Percentiles rank a stretch among this genome's conserved stretches.
phyloP scores from a whole-genome alignment of 768 basidiomycete species.

The Amanita pseudoporphyria region DNA sequence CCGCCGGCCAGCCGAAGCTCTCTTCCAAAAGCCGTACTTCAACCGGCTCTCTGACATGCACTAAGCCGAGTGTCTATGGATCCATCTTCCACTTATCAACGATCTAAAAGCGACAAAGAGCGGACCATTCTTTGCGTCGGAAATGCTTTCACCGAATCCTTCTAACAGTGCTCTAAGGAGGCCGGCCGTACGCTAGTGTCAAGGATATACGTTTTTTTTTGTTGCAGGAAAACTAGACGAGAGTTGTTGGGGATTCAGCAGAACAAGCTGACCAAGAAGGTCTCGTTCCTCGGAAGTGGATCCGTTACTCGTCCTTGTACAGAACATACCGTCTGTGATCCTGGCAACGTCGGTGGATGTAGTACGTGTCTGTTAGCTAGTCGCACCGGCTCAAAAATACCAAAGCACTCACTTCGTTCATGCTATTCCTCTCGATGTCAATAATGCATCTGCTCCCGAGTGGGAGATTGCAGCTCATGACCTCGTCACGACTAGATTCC shows the following conservation, averaged over 20 bases:
- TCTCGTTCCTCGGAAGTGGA: slow-evolving; percentile 89
- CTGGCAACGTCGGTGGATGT: slow-evolving; percentile 70
- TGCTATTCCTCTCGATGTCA: slow-evolving; percentile 78
- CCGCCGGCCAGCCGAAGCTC: slow-evolving; percentile 91
- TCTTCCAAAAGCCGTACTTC: slow-evolving; percentile 98
- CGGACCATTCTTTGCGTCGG: slow-evolving; percentile 66
- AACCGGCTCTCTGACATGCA: slow-evolving; percentile 84
- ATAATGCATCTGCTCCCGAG: slow-evolving; percentile 60
- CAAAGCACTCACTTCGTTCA: slow-evolving; percentile 55
- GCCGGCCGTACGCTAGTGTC: slow-evolving; percentile 56
- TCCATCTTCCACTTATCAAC: slow-evolving; percentile 82
- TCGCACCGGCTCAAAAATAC: slow-evolving; percentile 78
- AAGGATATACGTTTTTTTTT: slow-evolving; percentile 68
- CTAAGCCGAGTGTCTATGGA: slow-evolving; percentile 95
- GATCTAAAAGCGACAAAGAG: slow-evolving; percentile 61
- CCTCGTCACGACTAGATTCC: slow-evolving; percentile 89
- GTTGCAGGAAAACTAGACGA: slow-evolving; percentile 65
- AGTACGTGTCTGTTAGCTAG: slow-evolving; percentile 46
- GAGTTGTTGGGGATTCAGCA: slow-evolving; percentile 35
- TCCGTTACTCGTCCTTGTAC: slow-evolving; percentile 96
- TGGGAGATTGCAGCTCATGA: slow-evolving; percentile 77
- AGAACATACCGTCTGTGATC: slow-evolving; percentile 80
- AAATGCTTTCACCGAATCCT: slow-evolving; percentile 95
- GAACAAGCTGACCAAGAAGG: slow-evolving; percentile 43
- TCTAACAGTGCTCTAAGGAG: slow-evolving; percentile 91